A percentile compares a stretch with the other conserved stretches of the same genome.
These are phyloP conservation scores for Ganoderma lingzhi DNA, from an alignment of 1,284 basidiomycete species.

Conservation along the genomic window DNA sequence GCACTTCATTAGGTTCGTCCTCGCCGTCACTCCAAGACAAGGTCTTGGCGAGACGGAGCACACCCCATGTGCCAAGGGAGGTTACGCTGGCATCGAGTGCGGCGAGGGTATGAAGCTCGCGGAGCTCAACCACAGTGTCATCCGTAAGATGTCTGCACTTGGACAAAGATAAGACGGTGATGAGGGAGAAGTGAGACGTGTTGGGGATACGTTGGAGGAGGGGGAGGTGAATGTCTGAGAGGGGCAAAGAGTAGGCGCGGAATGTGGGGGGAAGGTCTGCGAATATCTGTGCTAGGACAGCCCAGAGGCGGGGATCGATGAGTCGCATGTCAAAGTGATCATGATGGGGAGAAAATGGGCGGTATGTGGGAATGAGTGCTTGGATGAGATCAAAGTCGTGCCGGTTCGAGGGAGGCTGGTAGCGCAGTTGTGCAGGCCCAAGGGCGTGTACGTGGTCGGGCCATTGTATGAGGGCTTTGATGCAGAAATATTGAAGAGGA, in stretches of 20 bases:
- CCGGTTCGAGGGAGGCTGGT: conserved; percentile 34
- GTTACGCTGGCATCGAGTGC: conserved; percentile 71
- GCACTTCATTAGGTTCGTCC: conserved; percentile 27
- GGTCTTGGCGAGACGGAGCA: conserved; percentile 48
- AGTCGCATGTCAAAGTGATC: conserved; percentile 39
- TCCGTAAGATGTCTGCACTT: conserved; percentile 62
- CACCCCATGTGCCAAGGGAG: conserved; percentile 56
- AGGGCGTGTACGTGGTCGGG: conserved; percentile 48
- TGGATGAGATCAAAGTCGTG: conserved; percentile 46
- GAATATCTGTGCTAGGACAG: conserved; percentile 64
- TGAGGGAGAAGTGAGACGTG: conserved; percentile 62
- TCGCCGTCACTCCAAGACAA: conserved; percentile 35
- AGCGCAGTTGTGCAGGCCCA: conserved; percentile 41
- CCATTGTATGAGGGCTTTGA: conserved; percentile 44
- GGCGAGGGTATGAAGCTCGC: conserved; percentile 56
- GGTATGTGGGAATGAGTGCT: conserved; percentile 46
- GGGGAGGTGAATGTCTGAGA: conserved; percentile 61
- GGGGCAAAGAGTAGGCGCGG: conserved; percentile 53
- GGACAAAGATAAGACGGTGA: conserved; percentile 68
- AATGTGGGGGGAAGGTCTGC: conserved; percentile 56
- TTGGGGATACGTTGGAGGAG: conserved; percentile 64
- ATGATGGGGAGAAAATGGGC: conserved; percentile 27
- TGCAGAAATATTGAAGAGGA: conserved; percentile 50
- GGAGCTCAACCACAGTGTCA: conserved; percentile 56
- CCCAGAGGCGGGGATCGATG: conserved; percentile 69